These are phyloP conservation scores for Evernia prunastri DNA, from an alignment of 495 filamentous ascomycete species.

Conservation along the genomic window DNA sequence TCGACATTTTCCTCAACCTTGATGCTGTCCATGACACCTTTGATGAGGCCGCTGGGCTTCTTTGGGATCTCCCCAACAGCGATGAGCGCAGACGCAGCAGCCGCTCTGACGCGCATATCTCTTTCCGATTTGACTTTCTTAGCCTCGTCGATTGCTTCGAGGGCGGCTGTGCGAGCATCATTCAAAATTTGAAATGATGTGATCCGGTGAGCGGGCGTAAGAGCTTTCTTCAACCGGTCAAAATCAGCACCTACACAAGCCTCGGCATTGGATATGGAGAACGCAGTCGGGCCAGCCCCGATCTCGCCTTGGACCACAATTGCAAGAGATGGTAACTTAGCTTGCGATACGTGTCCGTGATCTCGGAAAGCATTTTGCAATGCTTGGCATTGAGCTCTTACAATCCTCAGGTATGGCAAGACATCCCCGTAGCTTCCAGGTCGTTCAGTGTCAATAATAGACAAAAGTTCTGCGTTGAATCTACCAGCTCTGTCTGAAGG, in stretches of 20 bases:
- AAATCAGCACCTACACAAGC: conserved; percentile 78
- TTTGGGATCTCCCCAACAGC: conserved; percentile 82
- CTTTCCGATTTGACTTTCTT: conserved; percentile 69
- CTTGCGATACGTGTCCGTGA: conserved; percentile 64
- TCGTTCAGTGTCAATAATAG: conserved; percentile 70
- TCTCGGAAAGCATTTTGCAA: conserved; percentile 85
- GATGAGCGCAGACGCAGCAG: conserved; percentile 79
- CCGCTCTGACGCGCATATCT: conserved; percentile 79
- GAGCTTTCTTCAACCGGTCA: conserved; percentile 72
- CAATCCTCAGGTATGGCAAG: conserved; percentile 77
- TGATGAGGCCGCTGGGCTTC: conserved; percentile 84
- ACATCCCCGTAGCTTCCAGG: conserved; percentile 81
- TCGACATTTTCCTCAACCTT: conserved; percentile 91
- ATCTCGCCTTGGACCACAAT: conserved; percentile 88
- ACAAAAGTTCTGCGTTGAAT: conserved; percentile 51
- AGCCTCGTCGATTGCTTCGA: conserved; percentile 69
- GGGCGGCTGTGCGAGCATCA: conserved; percentile 62
- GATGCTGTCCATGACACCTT: conserved; percentile 95
- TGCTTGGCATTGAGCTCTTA: conserved; percentile 82
- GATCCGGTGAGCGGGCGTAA: conserved; percentile 77
- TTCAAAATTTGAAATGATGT: conserved; percentile 66
- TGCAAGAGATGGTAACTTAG: conserved; percentile 70
- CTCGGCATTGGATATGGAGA: conserved; percentile 80
- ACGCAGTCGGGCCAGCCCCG: conserved; percentile 83
- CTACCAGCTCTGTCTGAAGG: conserved; percentile 37